Base-by-base conservation (phyloP, 768 basidiomycete genomes). In the Termitomyces sp. region DNA sequence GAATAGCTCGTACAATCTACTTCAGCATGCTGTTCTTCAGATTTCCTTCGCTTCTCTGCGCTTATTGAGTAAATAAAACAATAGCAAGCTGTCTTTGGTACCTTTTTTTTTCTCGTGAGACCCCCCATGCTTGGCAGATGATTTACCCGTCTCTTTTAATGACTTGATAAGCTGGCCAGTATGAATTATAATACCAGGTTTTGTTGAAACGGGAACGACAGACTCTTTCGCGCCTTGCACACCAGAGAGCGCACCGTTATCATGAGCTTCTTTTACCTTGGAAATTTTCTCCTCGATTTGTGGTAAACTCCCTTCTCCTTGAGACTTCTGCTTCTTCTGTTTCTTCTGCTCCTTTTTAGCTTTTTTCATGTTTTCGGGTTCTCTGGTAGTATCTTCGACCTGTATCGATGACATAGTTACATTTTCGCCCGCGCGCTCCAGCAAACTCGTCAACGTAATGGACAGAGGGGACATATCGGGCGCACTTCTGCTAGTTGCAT, bases 161-260 rank as follows among this genome's bases (percentile, higher is more conserved):
- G n/a, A n/a, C n/a, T n/a, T n/a, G n/a, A n/a, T n/a, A n/a, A n/a
- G n/a, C n/a, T n/a, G n/a, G n/a, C n/a, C n/a, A n/a, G n/a, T n/a
- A n/a, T n/a, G n/a, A n/a, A n/a, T n/a, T n/a, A n/a, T n/a, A n/a
- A 26, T 34, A 57, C 59, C 59, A 49, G 55, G 41, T 34, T 24
- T 31, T 24, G 52, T n/a, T n/a, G 55, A 29, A 32, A 37, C 51
- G 4, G 46, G 9, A 27, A 44, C 39, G 13, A 39, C 24, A 22
- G 44, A 46, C 18, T 47, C 29, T 53, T 36, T 36, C 10, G 37
- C 42, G 22, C 20, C 29, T 22, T 32, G 39, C 12, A 20, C 27
- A 34, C 43, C 32, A 44, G 43, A 20, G 27, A 14, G 32, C 13
- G n/a, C 14, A 24, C 18, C 20, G 10, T 46, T 55, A 16, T 37